Evolutionary conservation across 1,284 basidiomycete genomes (phyloP).

Genomic region (Leccinum angustisporum): DNA sequence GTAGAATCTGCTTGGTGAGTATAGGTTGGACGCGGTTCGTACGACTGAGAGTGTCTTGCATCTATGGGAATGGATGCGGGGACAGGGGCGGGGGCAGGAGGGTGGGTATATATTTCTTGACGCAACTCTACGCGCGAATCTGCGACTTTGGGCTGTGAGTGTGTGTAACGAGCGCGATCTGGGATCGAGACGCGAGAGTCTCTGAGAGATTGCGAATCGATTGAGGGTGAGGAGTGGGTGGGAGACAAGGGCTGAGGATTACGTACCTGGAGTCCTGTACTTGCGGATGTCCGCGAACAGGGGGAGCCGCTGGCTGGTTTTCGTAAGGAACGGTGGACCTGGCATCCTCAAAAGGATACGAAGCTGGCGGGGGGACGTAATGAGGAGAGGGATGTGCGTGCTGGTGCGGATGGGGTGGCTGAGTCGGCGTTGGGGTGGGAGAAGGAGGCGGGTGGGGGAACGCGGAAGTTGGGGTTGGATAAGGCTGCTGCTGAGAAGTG

Average conservation of each 20-base stretch:
- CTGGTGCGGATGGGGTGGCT: constrained; percentile 18
- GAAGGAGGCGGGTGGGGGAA: constrained; percentile 31
- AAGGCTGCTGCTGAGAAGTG: constrained; percentile 23
- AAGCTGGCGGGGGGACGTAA: constrained; percentile 26
- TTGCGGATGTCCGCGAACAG: constrained; percentile 23
- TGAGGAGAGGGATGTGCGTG: constrained; percentile 24
- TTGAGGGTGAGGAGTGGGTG: constrained; percentile 1
- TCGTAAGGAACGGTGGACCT: constrained; percentile 24
- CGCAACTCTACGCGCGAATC: constrained; percentile 31
- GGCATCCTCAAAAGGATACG: constrained; percentile 26
- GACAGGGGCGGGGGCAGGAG: constrained; percentile 15
- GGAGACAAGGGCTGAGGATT: background rate
- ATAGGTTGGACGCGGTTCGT: constrained; percentile 23
- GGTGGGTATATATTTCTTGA: constrained; percentile 29
- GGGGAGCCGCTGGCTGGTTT: constrained; percentile 9
- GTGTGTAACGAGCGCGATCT: constrained; percentile 28
- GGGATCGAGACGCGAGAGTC: constrained; percentile 23
- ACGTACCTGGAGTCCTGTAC: constrained; percentile 29
- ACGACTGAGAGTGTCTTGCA: constrained; percentile 26
- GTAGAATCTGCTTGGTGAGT: constrained; percentile 25
- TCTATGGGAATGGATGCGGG: constrained; percentile 21
- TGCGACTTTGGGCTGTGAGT: constrained; percentile 20
- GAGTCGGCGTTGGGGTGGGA: constrained; percentile 32
- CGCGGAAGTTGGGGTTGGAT: constrained; percentile 31
- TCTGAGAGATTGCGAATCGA: constrained; percentile 20